phyloP scores from a whole-genome alignment of 257 asterid species.

The Vinca minor region DNA sequence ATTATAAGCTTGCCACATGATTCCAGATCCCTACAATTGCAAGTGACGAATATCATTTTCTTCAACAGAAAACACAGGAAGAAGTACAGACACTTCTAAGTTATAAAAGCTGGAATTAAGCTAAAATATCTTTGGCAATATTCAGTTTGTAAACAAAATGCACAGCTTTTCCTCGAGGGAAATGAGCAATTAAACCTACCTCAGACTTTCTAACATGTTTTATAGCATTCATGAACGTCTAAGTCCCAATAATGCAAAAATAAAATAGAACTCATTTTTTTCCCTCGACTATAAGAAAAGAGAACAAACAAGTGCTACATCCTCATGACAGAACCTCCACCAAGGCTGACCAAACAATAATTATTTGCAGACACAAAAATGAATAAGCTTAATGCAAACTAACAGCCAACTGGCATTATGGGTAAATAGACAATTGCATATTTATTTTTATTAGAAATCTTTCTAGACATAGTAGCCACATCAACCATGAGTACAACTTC shows the following conservation, averaged over 20 bases:
- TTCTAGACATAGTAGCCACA: not conserved
- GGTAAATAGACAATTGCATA: not conserved
- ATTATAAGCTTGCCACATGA: constrained; percentile 88
- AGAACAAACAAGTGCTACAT: not conserved
- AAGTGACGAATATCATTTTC: constrained; percentile 13
- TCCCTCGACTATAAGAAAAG: not conserved
- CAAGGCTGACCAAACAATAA: no score
- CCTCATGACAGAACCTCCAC: no score
- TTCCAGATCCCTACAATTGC: constrained; percentile 85
- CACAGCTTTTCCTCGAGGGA: not conserved
- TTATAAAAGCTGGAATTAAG: not conserved
- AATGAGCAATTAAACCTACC: not conserved
- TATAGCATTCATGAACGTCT: not conserved
- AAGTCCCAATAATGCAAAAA: not conserved
- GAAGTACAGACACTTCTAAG: not conserved
- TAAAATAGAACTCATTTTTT: not conserved
- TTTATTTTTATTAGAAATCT: not conserved
- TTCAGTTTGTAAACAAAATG: not conserved
- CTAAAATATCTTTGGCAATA: not conserved
- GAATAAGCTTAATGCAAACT: not conserved
- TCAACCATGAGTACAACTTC: not conserved
- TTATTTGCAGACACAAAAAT: not conserved
- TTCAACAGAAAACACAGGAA: not conserved
- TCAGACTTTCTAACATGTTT: not conserved
- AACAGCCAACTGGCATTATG: not conserved